Evolutionary conservation across 257 asterid species (phyloP).

Genomic region (Haberlea rhodopensis): DNA sequence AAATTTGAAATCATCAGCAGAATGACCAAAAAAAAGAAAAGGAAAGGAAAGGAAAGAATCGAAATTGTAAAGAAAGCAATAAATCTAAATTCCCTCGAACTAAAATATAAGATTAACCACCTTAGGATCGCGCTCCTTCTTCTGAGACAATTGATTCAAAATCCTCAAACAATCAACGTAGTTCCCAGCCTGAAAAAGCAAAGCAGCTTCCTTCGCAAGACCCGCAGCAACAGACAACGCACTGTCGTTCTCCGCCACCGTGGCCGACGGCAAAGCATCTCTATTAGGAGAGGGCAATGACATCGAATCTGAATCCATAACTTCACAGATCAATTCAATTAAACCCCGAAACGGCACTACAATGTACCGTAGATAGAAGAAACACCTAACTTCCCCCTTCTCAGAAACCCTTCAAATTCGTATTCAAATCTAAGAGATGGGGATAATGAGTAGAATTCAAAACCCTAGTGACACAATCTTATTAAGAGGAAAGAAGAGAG

Average conservation of each 20-base stretch:
- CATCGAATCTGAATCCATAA: conserved; percentile 65
- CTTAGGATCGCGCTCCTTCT: conserved; percentile 79
- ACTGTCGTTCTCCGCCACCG: conserved; percentile 50
- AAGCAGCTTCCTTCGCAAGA: conserved; percentile 79
- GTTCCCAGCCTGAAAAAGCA: conserved; percentile 74
- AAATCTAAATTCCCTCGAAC: neutral
- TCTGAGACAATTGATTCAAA: conserved; percentile 58
- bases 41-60: neutral
- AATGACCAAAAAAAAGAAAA: neutral
- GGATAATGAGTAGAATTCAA: no score
- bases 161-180: conserved; percentile 55
- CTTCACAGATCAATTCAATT: conserved; percentile 46
- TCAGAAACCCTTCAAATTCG: conserved; percentile 35
- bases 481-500: no score
- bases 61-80: neutral
- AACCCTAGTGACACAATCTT: no score
- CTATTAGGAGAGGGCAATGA: conserved; percentile 43
- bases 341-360: conserved; percentile 12
- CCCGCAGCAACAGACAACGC: conserved; percentile 60
- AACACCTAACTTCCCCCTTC: conserved; percentile 43
- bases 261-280: conserved; percentile 34
- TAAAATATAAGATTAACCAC: conserved; percentile 28
- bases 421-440: no score
- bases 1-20: neutral
- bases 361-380: conserved; percentile 15